Evolutionary conservation across 2,329 filamentous ascomycete genomes (phyloP).

Genomic region (Didymella pinodella): DNA sequence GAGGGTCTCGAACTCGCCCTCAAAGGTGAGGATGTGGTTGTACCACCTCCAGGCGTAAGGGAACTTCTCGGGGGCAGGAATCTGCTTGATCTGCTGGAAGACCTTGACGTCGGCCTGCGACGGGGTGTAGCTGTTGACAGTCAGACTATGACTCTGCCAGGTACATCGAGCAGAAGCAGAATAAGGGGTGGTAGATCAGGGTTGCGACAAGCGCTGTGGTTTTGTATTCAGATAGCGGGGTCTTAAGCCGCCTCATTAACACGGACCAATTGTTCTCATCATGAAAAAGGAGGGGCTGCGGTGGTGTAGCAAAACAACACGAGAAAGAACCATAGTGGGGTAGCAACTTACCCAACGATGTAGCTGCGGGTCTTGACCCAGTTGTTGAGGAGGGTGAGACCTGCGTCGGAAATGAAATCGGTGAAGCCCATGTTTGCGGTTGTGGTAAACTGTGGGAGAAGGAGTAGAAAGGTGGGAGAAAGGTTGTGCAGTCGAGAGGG

Average conservation of each 20-base stretch:
- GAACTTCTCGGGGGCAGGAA: conserved; percentile 85
- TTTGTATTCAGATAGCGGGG: conserved; percentile 80
- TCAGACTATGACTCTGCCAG: conserved; percentile 35
- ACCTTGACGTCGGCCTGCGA: conserved; percentile 95
- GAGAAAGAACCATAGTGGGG: conserved; percentile 35
- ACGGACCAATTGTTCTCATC: conserved; percentile 93
- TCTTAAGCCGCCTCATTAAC: conserved; percentile 95
- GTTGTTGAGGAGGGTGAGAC: conserved; percentile 73
- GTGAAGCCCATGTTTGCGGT: conserved; percentile 70
- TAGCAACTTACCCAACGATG: conserved; percentile 76
- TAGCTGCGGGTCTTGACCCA: conserved; percentile 80
- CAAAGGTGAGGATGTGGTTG: conserved; percentile 95
- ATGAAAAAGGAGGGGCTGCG: conserved; percentile 55
- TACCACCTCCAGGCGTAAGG: conserved; percentile 97
- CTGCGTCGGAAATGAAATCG: conserved; percentile 72
- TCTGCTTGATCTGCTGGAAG: conserved; percentile 85
- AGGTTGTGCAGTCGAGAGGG: conserved; percentile 8
- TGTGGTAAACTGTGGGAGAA: conserved; percentile 22
- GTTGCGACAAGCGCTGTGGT: conserved; percentile 77
- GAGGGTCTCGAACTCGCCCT: conserved; percentile 90
- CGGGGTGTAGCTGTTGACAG: conserved; percentile 64
- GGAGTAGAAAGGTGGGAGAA: conserved; percentile 22
- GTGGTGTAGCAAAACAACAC: conserved; percentile 30
- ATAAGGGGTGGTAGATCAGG: conserved; percentile 61
- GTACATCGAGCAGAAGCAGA: conserved; percentile 21